Conservation (phyloP, 176 grass and related monocot genomes). For the Oryza officinalis region DNA sequence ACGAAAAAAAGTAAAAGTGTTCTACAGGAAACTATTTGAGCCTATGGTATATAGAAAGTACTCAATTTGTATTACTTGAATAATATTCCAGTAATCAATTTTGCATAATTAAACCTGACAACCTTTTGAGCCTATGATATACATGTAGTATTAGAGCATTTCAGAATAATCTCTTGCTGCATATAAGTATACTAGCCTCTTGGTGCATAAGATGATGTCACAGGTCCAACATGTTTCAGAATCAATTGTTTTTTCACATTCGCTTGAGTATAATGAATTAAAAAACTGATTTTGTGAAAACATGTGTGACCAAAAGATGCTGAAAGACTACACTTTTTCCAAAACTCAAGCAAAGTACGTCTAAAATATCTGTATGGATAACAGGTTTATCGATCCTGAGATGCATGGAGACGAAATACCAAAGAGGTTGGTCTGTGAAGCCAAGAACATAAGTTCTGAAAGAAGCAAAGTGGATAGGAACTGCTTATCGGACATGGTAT, state of each 20-base stretch:
- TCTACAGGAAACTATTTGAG: neutral
- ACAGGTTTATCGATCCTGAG: neutral
- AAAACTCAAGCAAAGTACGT: neutral
- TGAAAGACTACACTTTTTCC: neutral
- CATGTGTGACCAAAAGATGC: neutral
- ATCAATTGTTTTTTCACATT: slow-evolving; percentile 12
- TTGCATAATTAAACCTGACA: no score
- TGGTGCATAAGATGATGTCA: neutral
- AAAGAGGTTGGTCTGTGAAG: neutral
- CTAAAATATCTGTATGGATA: neutral
- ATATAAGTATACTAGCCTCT: neutral
- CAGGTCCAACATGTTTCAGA: neutral
- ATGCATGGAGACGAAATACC: neutral
- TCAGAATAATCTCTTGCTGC: slow-evolving; percentile 10
- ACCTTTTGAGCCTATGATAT: no score
- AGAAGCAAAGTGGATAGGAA: neutral
- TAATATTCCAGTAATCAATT: no score
- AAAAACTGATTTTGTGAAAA: neutral
- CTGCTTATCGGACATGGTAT: neutral
- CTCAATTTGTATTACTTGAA: no score
- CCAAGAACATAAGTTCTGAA: neutral
- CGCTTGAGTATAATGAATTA: neutral
- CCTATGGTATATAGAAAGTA: neutral
- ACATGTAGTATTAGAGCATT: neutral
- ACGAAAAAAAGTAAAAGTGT: neutral